A percentile compares a stretch with the other conserved stretches of the same genome.
Conservation (phyloP, 2,329 filamentous ascomycete genomes). For the Coniosporium tulheliwenetii region DNA sequence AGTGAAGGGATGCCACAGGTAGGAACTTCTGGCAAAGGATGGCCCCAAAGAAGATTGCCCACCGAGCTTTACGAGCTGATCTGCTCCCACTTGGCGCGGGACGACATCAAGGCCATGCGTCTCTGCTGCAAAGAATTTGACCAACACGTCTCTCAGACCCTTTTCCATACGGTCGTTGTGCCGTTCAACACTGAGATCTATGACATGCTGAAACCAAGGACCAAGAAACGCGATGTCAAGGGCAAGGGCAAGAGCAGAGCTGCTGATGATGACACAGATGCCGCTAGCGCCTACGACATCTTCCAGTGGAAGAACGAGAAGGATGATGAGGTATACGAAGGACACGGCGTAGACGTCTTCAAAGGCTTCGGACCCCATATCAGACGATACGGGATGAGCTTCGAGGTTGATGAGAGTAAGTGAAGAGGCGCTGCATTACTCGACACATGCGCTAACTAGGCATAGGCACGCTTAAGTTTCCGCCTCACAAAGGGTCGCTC, state of each 20-base stretch:
- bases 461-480: constrained; percentile 23
- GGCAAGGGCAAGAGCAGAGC: constrained; percentile 15
- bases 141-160: constrained; percentile 36
- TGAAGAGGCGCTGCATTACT: constrained; percentile 13
- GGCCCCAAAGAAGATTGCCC: constrained; percentile 32
- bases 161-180: constrained; percentile 49
- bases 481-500: constrained; percentile 41
- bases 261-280: constrained; percentile 2
- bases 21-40: constrained; percentile 6
- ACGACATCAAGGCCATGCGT: constrained; percentile 44
- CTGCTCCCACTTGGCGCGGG: constrained; percentile 36
- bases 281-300: constrained; percentile 6
- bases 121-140: constrained; percentile 47
- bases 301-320: constrained; percentile 25
- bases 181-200: constrained; percentile 51
- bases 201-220: constrained; percentile 29
- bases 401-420: constrained; percentile 46
- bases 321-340: constrained; percentile 31
- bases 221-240: constrained; percentile 16
- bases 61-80: constrained; percentile 48
- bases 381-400: constrained; percentile 47
- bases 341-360: constrained; percentile 47
- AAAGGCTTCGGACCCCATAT: constrained; percentile 45
- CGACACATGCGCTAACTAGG: not conserved
- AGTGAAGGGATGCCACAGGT: too few species aligned